Conservation (phyloP, 2,329 filamentous ascomycete genomes). For the Trichoderma sp. region DNA sequence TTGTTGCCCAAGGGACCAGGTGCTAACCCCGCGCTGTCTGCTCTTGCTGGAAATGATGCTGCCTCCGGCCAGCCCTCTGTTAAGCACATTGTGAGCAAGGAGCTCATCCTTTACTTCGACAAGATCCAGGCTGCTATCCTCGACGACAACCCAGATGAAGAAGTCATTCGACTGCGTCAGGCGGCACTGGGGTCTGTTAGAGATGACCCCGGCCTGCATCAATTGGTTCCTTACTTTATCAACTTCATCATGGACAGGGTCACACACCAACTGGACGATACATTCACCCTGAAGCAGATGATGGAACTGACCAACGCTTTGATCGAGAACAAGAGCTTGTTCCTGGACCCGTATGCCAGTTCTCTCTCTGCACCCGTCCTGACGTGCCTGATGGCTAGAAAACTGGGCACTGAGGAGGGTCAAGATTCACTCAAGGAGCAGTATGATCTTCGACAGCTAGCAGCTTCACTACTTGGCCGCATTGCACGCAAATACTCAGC, state of each 20-base stretch:
- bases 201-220: slow-evolving; percentile 89
- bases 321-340: slow-evolving; percentile 79
- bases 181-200: slow-evolving; percentile 84
- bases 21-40: slow-evolving; percentile 77
- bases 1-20: slow-evolving; percentile 87
- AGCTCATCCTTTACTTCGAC: slow-evolving; percentile 95
- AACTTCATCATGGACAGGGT: slow-evolving; percentile 96
- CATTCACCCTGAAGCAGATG: slow-evolving; percentile 87
- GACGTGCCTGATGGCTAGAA: slow-evolving; percentile 80
- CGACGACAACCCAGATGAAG: slow-evolving; percentile 83
- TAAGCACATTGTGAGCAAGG: slow-evolving; percentile 94
- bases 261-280: slow-evolving; percentile 87
- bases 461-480: slow-evolving; percentile 76
- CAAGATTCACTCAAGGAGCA: slow-evolving; percentile 60
- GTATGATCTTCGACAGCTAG: slow-evolving; percentile 80
- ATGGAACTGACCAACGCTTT: slow-evolving; percentile 87
- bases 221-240: slow-evolving; percentile 94
- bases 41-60: slow-evolving; percentile 82
- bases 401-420: slow-evolving; percentile 63
- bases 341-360: slow-evolving; percentile 62
- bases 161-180: slow-evolving; percentile 69
- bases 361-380: slow-evolving; percentile 81
- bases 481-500: slow-evolving; percentile 81
- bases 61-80: slow-evolving; percentile 84
- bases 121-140: slow-evolving; percentile 88